Evolutionary conservation across 148 eudicot species (phyloP).

Genomic region (Polygonum aviculare): DNA sequence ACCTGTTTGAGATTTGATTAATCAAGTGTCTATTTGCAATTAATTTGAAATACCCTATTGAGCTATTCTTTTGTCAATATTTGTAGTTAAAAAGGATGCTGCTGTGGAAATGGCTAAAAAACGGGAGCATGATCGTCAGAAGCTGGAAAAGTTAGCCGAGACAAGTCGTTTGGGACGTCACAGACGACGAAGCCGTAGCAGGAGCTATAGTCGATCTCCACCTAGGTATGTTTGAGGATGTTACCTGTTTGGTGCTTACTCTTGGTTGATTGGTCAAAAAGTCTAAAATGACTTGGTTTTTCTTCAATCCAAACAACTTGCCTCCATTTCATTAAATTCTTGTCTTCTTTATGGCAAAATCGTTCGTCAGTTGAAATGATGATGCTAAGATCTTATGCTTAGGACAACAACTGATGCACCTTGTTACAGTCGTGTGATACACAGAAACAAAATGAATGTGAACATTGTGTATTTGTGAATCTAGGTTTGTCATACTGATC

Average conservation of each 20-base stretch:
- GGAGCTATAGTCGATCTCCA: constrained; percentile 85
- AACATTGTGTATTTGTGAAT: not conserved
- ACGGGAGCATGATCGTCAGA: constrained; percentile 83
- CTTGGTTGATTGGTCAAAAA: not conserved
- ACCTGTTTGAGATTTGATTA: not conserved
- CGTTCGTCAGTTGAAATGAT: not conserved
- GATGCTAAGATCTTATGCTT: not conserved
- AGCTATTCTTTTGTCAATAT: not conserved
- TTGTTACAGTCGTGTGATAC: not conserved
- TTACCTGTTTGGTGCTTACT: not conserved
- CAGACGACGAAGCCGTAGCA: constrained; percentile 74
- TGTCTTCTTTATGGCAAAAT: not conserved
- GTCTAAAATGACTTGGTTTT: not conserved
- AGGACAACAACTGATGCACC: not conserved
- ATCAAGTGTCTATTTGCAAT: not conserved
- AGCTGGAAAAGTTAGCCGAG: constrained; percentile 92
- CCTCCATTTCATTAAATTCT: not conserved
- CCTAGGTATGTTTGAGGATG: constrained; percentile 36
- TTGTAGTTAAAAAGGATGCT: constrained; percentile 85
- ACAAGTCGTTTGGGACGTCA: constrained; percentile 61
- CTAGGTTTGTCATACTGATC: not conserved
- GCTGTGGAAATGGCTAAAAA: constrained; percentile 91
- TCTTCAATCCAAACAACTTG: not conserved
- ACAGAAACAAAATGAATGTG: not conserved
- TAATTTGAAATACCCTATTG: not conserved